Evolutionary conservation across 306 rosid species (phyloP).

Genomic region (Trichosanthes cucumerina): DNA sequence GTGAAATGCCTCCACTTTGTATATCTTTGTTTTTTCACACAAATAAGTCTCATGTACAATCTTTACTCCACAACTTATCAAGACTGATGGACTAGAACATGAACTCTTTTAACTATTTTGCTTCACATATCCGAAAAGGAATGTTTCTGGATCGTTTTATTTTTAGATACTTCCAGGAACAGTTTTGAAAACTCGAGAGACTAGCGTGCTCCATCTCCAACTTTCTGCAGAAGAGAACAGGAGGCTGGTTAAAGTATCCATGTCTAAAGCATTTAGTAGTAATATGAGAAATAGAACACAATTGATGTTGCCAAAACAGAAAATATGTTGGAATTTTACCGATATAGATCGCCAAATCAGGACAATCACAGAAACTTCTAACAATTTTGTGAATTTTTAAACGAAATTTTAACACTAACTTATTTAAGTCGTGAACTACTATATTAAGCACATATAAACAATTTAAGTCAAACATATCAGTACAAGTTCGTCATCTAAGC

Average conservation of each 20-base stretch:
- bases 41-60: background rate
- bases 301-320: background rate
- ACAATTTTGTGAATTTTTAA: too few relatives aligned
- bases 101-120: background rate
- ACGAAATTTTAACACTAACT: background rate
- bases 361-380: background rate
- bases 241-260: background rate
- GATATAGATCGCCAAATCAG: background rate
- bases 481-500: too few relatives aligned
- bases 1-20: background rate
- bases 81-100: background rate
- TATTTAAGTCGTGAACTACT: background rate
- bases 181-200: background rate
- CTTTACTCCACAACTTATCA: background rate
- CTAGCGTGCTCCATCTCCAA: slow-evolving; percentile 30
- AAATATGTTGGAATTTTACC: background rate
- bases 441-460: too few relatives aligned
- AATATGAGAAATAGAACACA: background rate
- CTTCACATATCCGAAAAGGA: background rate
- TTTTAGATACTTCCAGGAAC: background rate
- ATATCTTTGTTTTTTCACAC: background rate
- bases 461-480: too few relatives aligned
- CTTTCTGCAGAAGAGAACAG: slow-evolving; percentile 30
- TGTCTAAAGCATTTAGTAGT: background rate
- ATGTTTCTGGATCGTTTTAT: background rate